A percentile compares a stretch with the other conserved stretches of the same genome.
Evolutionary conservation across 2,329 filamentous ascomycete genomes (phyloP).

Genomic region (Colletotrichum simmondsii): DNA sequence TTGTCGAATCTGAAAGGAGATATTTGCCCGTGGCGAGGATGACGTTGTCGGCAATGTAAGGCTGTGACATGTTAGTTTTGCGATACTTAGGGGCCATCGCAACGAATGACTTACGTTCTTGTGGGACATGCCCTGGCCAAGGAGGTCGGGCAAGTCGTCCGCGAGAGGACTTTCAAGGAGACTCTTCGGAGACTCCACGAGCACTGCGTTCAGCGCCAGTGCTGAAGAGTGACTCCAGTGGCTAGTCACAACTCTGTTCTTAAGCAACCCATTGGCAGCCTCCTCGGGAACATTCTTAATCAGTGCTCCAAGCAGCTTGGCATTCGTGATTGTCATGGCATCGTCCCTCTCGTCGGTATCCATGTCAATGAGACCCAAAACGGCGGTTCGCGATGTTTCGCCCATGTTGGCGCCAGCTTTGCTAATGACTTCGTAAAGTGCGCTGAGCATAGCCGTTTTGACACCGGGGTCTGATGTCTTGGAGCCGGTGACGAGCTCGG

Average conservation of each 20-base stretch:
- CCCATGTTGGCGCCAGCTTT: conserved; percentile 97
- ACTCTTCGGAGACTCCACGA: conserved; percentile 81
- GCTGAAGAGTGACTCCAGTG: conserved; percentile 83
- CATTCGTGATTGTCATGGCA: conserved; percentile 88
- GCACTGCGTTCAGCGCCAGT: conserved; percentile 87
- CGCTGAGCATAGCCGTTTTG: conserved; percentile 95
- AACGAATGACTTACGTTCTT: conserved; percentile 71
- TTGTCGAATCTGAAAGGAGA: conserved; percentile 75
- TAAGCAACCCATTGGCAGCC: conserved; percentile 67
- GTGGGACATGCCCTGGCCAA: conserved; percentile 82
- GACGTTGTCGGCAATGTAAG: conserved; percentile 88
- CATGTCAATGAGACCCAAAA: conserved; percentile 88
- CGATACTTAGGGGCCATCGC: neutral
- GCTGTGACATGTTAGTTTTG: conserved; percentile 54
- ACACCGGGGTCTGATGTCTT: conserved; percentile 91
- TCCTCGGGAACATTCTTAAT: conserved; percentile 86
- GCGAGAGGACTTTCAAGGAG: conserved; percentile 74
- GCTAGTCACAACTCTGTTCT: conserved; percentile 81
- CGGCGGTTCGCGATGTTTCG: conserved; percentile 85
- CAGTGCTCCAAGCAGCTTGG: conserved; percentile 87
- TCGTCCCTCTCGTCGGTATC: conserved; percentile 81
- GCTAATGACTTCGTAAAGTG: conserved; percentile 94
- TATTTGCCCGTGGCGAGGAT: conserved; percentile 93
- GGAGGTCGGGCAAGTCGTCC: conserved; percentile 79
- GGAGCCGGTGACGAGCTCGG: conserved; percentile 92